These are phyloP conservation scores for Solanum paucissectum DNA, from an alignment of 257 asterid genomes.

Conservation along the genomic window DNA sequence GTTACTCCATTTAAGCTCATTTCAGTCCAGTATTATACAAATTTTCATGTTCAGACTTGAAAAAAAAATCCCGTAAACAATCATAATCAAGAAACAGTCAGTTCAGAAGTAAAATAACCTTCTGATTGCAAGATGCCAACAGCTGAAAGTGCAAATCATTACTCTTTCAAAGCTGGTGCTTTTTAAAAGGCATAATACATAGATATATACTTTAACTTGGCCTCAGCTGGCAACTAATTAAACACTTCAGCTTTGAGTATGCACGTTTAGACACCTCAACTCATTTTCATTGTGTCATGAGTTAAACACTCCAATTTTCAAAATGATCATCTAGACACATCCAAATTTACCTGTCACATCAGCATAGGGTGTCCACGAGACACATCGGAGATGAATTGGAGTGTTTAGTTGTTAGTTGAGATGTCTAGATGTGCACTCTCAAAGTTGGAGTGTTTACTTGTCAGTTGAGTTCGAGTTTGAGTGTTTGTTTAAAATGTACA, in stretches of 20 bases:
- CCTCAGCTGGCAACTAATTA: neutral
- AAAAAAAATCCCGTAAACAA: neutral
- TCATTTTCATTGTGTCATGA: neutral
- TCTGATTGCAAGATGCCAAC: neutral
- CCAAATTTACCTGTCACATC: neutral
- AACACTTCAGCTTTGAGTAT: neutral
- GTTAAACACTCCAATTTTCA: neutral
- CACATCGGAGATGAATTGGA: rapidly evolving
- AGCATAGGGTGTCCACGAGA: neutral
- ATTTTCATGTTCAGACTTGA: neutral
- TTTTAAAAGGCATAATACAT: neutral
- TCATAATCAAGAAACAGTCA: neutral
- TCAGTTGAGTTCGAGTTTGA: neutral
- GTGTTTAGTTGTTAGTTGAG: neutral
- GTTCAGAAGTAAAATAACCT: neutral
- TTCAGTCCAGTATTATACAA: neutral
- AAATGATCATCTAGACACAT: neutral
- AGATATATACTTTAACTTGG: neutral
- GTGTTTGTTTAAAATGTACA: neutral
- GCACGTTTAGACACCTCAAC: neutral
- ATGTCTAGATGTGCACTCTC: neutral
- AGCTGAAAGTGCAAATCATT: neutral
- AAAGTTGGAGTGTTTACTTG: neutral
- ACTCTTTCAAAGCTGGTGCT: neutral
- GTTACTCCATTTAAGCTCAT: neutral